A percentile compares a stretch with the other conserved stretches of the same genome.
phyloP scores from a whole-genome alignment of 495 filamentous ascomycete species.

The Copromyces sp. region DNA sequence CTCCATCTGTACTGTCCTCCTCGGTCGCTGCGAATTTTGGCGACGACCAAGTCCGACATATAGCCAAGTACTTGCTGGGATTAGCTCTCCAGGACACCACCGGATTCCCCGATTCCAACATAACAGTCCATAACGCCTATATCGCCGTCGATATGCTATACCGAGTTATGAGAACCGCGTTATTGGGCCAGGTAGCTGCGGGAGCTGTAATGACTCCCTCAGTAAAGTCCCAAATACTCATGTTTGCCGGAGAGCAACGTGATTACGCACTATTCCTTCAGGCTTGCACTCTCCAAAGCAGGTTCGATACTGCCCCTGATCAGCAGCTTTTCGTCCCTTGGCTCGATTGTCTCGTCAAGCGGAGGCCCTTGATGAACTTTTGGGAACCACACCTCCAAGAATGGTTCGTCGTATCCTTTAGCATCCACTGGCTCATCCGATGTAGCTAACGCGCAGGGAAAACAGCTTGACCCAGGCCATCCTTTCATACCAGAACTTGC shows the following conservation, averaged over 20 bases:
- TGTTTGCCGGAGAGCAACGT: background rate
- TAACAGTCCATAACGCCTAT: background rate
- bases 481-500: background rate
- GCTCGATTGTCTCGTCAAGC: background rate
- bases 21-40: background rate
- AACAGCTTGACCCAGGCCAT: background rate
- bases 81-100: background rate
- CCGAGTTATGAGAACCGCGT: background rate
- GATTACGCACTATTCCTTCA: background rate
- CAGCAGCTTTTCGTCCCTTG: background rate
- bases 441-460: background rate
- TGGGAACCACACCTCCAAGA: background rate
- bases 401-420: background rate
- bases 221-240: background rate
- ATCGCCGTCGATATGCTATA: background rate
- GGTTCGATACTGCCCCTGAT: background rate
- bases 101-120: background rate
- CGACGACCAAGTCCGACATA: background rate
- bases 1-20: background rate
- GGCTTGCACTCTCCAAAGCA: background rate
- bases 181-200: background rate
- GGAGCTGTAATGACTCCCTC: background rate
- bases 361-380: background rate
- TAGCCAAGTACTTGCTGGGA: background rate
- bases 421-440: background rate